Conservation (phyloP, 2,329 filamentous ascomycete genomes). For the Arthrobotrys entomopaga region DNA sequence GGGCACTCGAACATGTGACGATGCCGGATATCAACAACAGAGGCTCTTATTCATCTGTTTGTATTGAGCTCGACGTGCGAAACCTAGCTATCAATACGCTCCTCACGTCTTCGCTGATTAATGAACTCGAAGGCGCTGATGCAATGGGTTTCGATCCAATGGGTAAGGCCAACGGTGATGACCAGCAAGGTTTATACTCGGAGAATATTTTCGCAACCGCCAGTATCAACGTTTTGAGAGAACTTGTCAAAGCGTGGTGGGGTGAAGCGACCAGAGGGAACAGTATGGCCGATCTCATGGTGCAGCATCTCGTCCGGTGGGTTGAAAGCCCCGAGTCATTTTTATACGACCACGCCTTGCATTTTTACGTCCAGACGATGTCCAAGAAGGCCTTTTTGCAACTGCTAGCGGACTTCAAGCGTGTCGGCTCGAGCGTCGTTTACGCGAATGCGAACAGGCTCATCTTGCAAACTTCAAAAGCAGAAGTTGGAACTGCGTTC, state of each 20-base stretch:
- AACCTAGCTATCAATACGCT: conserved; percentile 99
- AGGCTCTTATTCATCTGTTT: conserved; percentile 93
- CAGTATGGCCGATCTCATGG: conserved; percentile 95
- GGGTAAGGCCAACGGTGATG: conserved; percentile 53
- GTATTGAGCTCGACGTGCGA: conserved; percentile 91
- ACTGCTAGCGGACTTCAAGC: conserved; percentile 94
- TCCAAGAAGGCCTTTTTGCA: conserved; percentile 96
- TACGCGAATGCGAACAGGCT: conserved; percentile 91
- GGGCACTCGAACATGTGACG: conserved; percentile 82
- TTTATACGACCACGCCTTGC: conserved; percentile 91
- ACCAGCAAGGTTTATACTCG: conserved; percentile 38
- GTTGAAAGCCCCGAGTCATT: conserved; percentile 92
- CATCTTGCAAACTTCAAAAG: conserved; percentile 93
- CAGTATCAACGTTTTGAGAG: conserved; percentile 82
- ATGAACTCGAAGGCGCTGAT: conserved; percentile 91
- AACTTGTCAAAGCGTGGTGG: conserved; percentile 99
- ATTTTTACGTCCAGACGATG: conserved; percentile 99
- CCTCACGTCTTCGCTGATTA: conserved; percentile 93
- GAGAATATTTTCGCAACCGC: conserved; percentile 49
- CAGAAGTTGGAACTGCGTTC: conserved; percentile 94
- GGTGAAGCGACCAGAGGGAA: conserved; percentile 88
- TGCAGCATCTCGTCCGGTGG: conserved; percentile 97
- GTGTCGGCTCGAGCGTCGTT: conserved; percentile 94
- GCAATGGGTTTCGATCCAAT: conserved; percentile 68
- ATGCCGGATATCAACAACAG: conserved; percentile 95